Base-by-base conservation (phyloP, 78 protist species). In the Protostelium mycophagum region DNA sequence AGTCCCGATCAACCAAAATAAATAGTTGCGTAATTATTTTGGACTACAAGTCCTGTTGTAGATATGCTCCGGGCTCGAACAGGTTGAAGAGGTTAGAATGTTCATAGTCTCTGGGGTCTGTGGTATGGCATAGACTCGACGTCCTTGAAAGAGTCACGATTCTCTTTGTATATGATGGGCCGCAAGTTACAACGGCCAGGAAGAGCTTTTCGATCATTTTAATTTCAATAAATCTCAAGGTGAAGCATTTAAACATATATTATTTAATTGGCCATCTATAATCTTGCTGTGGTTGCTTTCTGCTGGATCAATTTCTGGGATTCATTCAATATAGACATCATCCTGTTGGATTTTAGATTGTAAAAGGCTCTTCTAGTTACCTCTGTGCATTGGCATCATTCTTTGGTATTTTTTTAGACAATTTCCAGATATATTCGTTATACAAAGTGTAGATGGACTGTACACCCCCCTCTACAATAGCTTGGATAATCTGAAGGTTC, bases 321-420 rank as follows among this genome's bases (percentile, higher is more conserved):
- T n/a, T n/a, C n/a, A n/a, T n/a, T n/a, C n/a, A n/a, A n/a, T n/a
- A n/a, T n/a, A n/a, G n/a, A n/a, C n/a, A n/a, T n/a, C n/a, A n/a
- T n/a, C n/a, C n/a, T n/a, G n/a, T n/a, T n/a, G n/a, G n/a, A n/a
- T 37, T 38, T 91, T 91, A 88, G 63, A 91, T 91, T 83, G 36
- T 28, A 0, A 37, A 37, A 38, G 88, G 87, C 36, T 87, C 51
- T 87, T 91, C 84, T 23, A 92, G 23, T 0, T 91, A 89, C 87
- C 86, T 88, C n/a, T 92, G 88, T 39, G 91, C 86, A 0, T 38
- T 84, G 29, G 94, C 92, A 63, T 92, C 94, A 23, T 16, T 35
- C 9, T 37, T 34, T 83, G 88, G 94, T 28, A 92, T 91, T 38
- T 92, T 92, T 10, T 34, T 37, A 28, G 35, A 39, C 36, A 92